A percentile compares a stretch with the other conserved stretches of the same genome.
Evolutionary conservation across 441 rosid genomes (phyloP).

Genomic region (Metrosideros polymorpha): DNA sequence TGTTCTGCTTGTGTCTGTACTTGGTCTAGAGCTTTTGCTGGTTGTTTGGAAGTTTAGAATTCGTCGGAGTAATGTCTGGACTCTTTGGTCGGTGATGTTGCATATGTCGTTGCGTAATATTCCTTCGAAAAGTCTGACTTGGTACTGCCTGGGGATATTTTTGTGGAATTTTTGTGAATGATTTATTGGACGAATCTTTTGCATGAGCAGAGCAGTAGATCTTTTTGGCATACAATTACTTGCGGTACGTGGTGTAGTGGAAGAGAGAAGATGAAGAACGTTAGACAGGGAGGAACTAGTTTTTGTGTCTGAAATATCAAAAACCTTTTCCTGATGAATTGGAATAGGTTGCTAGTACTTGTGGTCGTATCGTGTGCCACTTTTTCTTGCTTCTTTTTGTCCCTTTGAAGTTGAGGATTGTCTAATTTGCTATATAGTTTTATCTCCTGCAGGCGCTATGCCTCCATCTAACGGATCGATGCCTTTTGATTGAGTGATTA

Average conservation of each 20-base stretch:
- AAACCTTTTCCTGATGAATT: neutral
- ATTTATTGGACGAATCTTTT: neutral
- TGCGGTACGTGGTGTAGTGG: neutral
- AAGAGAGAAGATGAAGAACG: neutral
- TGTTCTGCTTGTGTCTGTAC: neutral
- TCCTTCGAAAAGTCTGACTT: neutral
- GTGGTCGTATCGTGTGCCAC: neutral
- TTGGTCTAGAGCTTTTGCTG: neutral
- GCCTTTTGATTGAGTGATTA: neutral
- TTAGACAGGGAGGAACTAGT: neutral
- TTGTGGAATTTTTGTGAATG: neutral
- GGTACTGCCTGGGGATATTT: neutral
- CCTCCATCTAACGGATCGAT: neutral
- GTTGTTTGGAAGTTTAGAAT: neutral
- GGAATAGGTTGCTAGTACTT: neutral
- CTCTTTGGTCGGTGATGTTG: neutral
- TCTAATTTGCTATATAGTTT: neutral
- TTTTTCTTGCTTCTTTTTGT: neutral
- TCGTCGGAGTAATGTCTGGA: neutral
- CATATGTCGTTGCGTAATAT: neutral
- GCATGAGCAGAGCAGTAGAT: neutral
- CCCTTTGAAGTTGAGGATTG: neutral
- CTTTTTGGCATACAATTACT: neutral
- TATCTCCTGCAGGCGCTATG: neutral
- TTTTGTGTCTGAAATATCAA: neutral